Conservation (phyloP, 371 early-diverging fungal species). For the Mucor plumbeus region DNA sequence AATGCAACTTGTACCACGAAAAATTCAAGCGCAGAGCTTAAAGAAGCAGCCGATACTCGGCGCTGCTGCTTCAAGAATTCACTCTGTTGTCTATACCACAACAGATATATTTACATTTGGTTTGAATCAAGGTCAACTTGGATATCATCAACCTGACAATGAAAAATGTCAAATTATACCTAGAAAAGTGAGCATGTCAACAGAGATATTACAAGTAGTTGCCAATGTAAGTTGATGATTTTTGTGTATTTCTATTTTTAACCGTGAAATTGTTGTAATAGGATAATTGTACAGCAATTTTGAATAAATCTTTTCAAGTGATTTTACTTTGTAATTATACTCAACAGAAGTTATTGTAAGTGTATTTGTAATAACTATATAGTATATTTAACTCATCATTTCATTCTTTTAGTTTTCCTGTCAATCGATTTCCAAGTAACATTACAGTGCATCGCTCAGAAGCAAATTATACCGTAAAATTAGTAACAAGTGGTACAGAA, state of each 20-base stretch:
- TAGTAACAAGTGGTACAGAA: slow-evolving; percentile 51
- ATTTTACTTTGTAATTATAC: slow-evolving; percentile 52
- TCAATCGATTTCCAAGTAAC: slow-evolving; percentile 49
- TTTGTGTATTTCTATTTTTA: not conserved
- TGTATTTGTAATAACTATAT: not conserved
- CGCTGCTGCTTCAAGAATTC: slow-evolving; percentile 73
- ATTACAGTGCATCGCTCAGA: slow-evolving; percentile 40
- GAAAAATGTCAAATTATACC: slow-evolving; percentile 49
- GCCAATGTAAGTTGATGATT: slow-evolving; percentile 42
- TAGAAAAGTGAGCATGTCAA: slow-evolving; percentile 56
- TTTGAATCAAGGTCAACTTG: slow-evolving; percentile 76
- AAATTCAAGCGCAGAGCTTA: slow-evolving; percentile 58
- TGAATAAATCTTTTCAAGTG: slow-evolving; percentile 52
- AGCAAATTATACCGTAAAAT: slow-evolving; percentile 23
- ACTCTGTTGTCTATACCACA: slow-evolving; percentile 67
- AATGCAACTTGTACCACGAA: slow-evolving; percentile 60
- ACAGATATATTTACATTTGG: slow-evolving; percentile 77
- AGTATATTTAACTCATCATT: not conserved
- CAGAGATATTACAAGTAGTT: slow-evolving; percentile 53
- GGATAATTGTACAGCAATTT: slow-evolving; percentile 61
- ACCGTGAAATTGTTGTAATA: not conserved
- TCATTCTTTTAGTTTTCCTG: slow-evolving; percentile 36
- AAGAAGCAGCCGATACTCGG: slow-evolving; percentile 64
- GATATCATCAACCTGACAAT: slow-evolving; percentile 57
- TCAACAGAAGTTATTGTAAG: slow-evolving; percentile 54